Conservation (phyloP, 371 early-diverging fungal species). For the Mortierella sp. region DNA sequence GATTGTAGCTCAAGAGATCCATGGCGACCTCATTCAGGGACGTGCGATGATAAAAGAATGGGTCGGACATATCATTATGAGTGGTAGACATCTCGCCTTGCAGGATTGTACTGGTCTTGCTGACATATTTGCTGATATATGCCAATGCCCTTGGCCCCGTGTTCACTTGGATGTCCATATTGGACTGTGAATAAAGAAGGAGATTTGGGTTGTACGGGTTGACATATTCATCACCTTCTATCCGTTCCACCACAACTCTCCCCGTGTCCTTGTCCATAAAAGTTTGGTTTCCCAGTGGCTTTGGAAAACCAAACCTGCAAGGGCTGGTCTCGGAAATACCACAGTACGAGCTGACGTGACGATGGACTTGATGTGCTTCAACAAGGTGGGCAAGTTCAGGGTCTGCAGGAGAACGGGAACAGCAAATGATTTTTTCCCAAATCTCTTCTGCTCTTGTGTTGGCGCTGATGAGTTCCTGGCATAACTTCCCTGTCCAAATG, state of each 20-base stretch:
- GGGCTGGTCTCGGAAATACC: neutral
- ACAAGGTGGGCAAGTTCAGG: neutral
- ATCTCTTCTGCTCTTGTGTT: neutral
- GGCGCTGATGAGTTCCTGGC: neutral
- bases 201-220: slow-evolving; percentile 2
- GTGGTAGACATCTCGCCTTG: neutral
- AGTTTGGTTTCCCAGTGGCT: neutral
- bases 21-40: neutral
- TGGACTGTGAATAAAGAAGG: neutral
- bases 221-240: neutral
- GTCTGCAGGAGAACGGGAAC: neutral
- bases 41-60: neutral
- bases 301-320: neutral
- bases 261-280: neutral
- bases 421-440: neutral
- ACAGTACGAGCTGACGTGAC: neutral
- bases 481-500: neutral
- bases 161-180: slow-evolving; percentile 4
- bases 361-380: neutral
- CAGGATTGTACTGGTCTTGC: neutral
- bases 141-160: neutral
- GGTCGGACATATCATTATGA: too few relatives aligned
- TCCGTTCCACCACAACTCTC: neutral
- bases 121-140: slow-evolving; percentile 4
- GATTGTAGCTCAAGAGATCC: slow-evolving; percentile 3